Base-by-base conservation (phyloP, 352 stramenopile genomes). In the Globisporangium nodosum region DNA sequence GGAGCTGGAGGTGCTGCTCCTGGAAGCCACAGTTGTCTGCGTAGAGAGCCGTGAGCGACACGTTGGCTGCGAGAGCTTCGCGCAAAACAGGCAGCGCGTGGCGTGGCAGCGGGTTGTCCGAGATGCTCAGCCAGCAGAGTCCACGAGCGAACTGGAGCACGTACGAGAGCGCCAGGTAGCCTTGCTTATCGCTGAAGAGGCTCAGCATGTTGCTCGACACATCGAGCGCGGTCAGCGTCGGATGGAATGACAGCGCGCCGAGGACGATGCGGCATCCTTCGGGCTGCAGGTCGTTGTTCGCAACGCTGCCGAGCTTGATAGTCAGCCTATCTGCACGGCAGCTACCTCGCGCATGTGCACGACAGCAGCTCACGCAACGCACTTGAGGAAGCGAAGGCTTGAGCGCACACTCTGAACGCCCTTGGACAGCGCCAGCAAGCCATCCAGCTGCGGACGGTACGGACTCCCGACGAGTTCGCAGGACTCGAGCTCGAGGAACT, bases 181-280 rank as follows among this genome's bases (percentile, higher is more conserved):
- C 80, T 37, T 76, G 60, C 46, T 78, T 74, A 27, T 86, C 68
- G 37, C 81, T 73, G 53, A 88, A 88, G 30, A 84, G 39, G 18
- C 58, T 69, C 40, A 87, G 54, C 61, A 79, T 57, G 33, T 87
- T 88, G 69, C 64, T 64, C 0, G 80, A 88, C 1, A 87, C 57
- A 54, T 90, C 71, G 24, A 87, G 70, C 5, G 74, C 65, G 0
- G 76, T 85, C 24, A 90, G 61, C 24, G 67, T 77, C 5, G 63
- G 71, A 39, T 90, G 78, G 57, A 88, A 78, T 1, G 74, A 64
- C 24, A 87, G 53, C 0, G 74, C 70, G 1, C 66, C 60, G 0
- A 87, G 67, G 0, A 90, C 13, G 45, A 90, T 73, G 0, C 78
- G 72, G 52, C 77, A 87, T 3, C 78, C 80, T 54, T 83, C 66